Base-by-base conservation (phyloP, 768 basidiomycete species). In the Guyanaporus albipodus region DNA sequence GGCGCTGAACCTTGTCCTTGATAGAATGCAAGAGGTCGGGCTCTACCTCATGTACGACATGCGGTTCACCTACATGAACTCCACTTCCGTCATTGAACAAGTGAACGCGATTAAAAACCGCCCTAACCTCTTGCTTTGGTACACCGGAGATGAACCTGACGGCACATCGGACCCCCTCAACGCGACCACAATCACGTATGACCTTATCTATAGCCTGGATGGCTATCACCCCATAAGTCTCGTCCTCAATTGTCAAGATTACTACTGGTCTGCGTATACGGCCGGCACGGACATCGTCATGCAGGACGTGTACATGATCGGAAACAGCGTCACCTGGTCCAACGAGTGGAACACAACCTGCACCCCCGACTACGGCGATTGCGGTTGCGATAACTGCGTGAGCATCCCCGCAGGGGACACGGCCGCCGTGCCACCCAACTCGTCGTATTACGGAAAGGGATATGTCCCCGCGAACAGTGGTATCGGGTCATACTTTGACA, bases 1-100 rank as follows among this genome's bases (percentile, higher is more conserved):
- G 0, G 73, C 72, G 0, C 66, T 88, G 0, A 73, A 79, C 28
- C 48, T 71, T 39, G 79, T 87, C 22, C 58, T 89, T 7, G 82
- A 87, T 56, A 69, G 74, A 34, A 87, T 89, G 83, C 79, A 88
- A 61, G 75, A 83, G 49, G 78, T 82, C 0, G 78, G 77, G 0
- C n/a, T 66, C 9, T 91, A 84, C 57, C 72, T 90, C 44, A 88
- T 90, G 80, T 91, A 91, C 53, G 86, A 90, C 60, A 89, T 91
- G 87, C 75, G 87, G 39, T 70, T 42, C 76, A 77, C 77, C 5
- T 90, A 88, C 67, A 78, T 73, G 74, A 82, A 90, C 62, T 53
- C 67, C 8, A 74, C 78, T 6, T 72, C 76, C 2, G 82, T 90
- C 22, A 78, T 73, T 2, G 75, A 78, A 45, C 78, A 91, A 67